A percentile compares a stretch with the other conserved stretches of the same genome.
These are phyloP conservation scores for Talaromyces liani DNA, from an alignment of 495 filamentous ascomycete species.

Conservation along the genomic window DNA sequence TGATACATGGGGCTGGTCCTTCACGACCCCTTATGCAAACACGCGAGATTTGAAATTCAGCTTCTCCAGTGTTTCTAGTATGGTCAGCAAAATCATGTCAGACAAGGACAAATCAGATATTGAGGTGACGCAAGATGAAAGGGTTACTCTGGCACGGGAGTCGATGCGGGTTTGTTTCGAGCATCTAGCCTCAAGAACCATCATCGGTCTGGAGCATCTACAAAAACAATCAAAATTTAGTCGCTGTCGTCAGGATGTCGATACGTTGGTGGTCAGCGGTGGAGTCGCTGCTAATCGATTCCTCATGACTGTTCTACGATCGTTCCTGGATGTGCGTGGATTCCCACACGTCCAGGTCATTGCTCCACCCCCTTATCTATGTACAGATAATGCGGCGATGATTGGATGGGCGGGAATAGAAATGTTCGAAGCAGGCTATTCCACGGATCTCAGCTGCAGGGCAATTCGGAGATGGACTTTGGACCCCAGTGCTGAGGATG, in stretches of 20 bases:
- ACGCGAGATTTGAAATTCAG: constrained; percentile 49
- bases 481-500: constrained; percentile 51
- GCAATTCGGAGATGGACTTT: constrained; percentile 72
- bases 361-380: constrained; percentile 67
- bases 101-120: constrained; percentile 19
- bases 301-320: constrained; percentile 58
- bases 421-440: constrained; percentile 79
- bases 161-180: constrained; percentile 79
- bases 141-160: constrained; percentile 57
- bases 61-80: constrained; percentile 56
- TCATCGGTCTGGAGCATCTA: constrained; percentile 53
- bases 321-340: constrained; percentile 55
- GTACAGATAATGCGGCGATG: constrained; percentile 98
- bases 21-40: constrained; percentile 48
- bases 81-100: constrained; percentile 38
- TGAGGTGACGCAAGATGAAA: constrained; percentile 34
- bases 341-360: constrained; percentile 54
- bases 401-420: constrained; percentile 91
- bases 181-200: constrained; percentile 66
- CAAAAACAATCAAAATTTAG: constrained; percentile 10
- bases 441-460: constrained; percentile 47
- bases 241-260: constrained; percentile 24
- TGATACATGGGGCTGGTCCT: constrained; percentile 47
- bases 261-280: constrained; percentile 73
- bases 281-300: constrained; percentile 83